Base-by-base conservation (phyloP, 495 filamentous ascomycete genomes). In the Hypomontagnella monticulosa region DNA sequence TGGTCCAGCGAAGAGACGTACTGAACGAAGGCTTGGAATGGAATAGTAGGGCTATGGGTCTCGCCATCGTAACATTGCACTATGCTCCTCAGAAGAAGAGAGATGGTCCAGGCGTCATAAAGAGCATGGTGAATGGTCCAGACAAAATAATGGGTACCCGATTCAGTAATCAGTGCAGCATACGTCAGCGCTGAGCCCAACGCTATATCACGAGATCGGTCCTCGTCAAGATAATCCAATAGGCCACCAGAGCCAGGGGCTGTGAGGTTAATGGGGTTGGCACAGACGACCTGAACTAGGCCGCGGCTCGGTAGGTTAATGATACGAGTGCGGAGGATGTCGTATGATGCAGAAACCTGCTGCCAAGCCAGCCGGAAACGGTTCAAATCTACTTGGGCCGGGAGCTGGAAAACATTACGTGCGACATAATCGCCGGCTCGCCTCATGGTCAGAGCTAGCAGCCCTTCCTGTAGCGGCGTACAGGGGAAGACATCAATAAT, bases 101-200 rank as follows among this genome's bases (percentile, higher is more conserved):
- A 71, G 40, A 84, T 71, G 9, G 80, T 84, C 86, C 86, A 90
- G 14, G 85, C 87, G 58, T 91, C 88, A 67, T 88, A 91, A 1
- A 91, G 69, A 0, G 84, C 80, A 66, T 91, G 88, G 57, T 90
- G 87, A 8, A 86, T 78, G 11, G 83, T 87, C 82, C 80, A 85
- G 3, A 87, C 75, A 71, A 88, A 84, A 14, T 34, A 18, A 12
- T 4, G 4, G 5, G 5, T 36, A 36, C 11, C 5, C 11, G 33
- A 36, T 11, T 36, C 33, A 5, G 5, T 5, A 5, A 36, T 11
- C 33, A 36, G 5, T 5, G 5, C 5, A 11, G 5, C 11, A 5
- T 11, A 11, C 33, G 33, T 5, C 32, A 51, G 10, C 1, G 48
- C 14, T 18, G n/a, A n/a, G 27, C 32, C 32, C 5, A 51, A 34